These are phyloP conservation scores for Allomyces javanicus DNA, from an alignment of 192 early-diverging fungal genomes.

Conservation along the genomic window DNA sequence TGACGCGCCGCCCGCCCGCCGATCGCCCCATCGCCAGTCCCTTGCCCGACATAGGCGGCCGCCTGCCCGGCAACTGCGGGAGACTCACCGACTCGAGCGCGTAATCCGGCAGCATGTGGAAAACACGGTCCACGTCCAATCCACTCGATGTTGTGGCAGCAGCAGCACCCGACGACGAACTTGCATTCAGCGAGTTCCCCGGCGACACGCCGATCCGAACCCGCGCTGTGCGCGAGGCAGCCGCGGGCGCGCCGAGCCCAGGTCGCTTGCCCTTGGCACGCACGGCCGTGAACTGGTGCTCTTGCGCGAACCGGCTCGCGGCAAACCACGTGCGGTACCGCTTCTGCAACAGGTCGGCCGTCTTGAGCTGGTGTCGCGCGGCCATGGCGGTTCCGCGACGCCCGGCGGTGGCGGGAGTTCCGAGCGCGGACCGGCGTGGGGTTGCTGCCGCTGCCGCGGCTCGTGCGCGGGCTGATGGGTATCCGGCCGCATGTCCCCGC, in stretches of 20 bases:
- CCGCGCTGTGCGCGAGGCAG: background rate
- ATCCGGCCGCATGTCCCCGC: background rate
- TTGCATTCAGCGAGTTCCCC: background rate
- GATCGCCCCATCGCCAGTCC: too few species aligned
- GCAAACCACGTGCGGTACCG: background rate
- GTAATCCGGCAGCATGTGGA: background rate
- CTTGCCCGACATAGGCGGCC: too few species aligned
- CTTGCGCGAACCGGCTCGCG: background rate
- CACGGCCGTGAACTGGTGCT: background rate
- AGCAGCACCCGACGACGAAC: background rate
- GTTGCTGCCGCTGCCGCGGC: background rate
- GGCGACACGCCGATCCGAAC: background rate
- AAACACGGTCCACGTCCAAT: background rate
- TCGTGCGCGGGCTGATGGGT: background rate
- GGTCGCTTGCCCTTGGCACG: background rate
- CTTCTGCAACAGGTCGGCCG: background rate
- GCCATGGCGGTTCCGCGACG: background rate
- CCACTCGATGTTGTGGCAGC: background rate
- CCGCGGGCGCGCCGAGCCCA: background rate
- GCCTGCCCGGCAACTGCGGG: too few species aligned
- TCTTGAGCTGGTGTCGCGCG: background rate
- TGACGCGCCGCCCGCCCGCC: too few species aligned
- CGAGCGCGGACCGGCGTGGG: background rate
- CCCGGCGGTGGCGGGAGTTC: background rate
- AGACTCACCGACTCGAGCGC: background rate